phyloP scores from a whole-genome alignment of 345 rosid genomes.

The Eucalyptus regnans region DNA sequence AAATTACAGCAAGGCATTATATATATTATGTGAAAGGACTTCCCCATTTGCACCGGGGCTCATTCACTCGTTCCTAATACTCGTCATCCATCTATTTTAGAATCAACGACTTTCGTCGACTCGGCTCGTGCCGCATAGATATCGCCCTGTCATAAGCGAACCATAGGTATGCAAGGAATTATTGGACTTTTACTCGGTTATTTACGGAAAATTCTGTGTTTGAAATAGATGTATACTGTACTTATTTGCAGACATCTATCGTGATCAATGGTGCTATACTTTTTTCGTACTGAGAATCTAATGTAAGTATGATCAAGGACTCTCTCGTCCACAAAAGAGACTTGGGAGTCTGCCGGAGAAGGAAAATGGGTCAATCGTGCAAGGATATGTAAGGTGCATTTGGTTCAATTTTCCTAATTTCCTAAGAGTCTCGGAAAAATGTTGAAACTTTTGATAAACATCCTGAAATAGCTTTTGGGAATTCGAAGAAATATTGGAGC shows the following conservation, averaged over 20 bases:
- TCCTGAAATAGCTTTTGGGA: too few species aligned
- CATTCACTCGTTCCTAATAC: background rate
- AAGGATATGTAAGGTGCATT: background rate
- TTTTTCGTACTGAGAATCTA: background rate
- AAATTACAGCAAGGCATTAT: background rate
- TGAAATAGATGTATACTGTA: background rate
- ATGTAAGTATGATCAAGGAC: background rate
- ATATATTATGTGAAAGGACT: background rate
- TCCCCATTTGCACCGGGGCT: background rate
- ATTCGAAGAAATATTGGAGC: too few species aligned
- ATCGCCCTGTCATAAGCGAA: background rate
- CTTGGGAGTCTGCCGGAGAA: background rate
- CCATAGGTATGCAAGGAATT: background rate
- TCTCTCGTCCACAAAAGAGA: background rate
- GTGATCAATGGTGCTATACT: background rate
- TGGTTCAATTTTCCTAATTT: too few species aligned
- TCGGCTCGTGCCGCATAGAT: background rate
- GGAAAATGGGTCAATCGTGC: background rate
- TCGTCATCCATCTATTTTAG: background rate
- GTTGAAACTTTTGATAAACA: too few species aligned
- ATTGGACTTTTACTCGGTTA: background rate
- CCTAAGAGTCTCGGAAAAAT: too few species aligned
- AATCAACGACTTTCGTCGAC: background rate
- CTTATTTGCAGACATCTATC: background rate
- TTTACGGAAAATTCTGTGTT: background rate